Base-by-base conservation (phyloP, 2,329 filamentous ascomycete species). In the Alternaria triticina region DNA sequence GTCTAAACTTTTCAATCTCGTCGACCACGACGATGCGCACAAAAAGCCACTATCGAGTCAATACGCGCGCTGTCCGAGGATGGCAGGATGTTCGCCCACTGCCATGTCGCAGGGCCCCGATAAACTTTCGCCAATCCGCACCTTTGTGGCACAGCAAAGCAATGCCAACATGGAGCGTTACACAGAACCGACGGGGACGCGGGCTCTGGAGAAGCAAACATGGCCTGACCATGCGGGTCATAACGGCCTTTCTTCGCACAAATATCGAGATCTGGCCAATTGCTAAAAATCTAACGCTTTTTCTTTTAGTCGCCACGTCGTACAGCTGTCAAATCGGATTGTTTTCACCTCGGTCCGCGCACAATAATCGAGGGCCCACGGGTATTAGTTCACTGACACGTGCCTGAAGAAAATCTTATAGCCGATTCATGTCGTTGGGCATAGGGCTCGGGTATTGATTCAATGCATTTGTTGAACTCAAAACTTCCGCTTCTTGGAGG, bases 401-500 rank as follows among this genome's bases (percentile, higher is more conserved):
- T 51, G 55, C 47, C 43, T 30, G 33, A 43, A 23, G 40, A 28
- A 61, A 57, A 54, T 49, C 55, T 25, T 56, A 9, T 47, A 54
- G 27, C 60, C 61, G 58, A 61, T 51, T 61, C 61, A 57, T 54
- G 52, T 59, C 54, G 51, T 50, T 57, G 45, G 46, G 46, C 40
- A 25, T 47, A 25, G 17, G 20, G 43, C 43, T 40, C 44, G 55
- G 57, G 59, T 67, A 67, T 69, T 65, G 64, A 59, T 56, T 54
- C 56, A 59, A 64, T 59, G 36, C 36, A 40, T 40, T 40, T 40
- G 36, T 17, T 40, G 49, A 62, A 51, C 63, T 78, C 70, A 80
- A 62, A 74, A 67, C 63, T 82, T 84, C 68, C 78, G 83, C 82
- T 87, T 93, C 82, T 86, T 91, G 44, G 86, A 77, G 8, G 94